These are phyloP conservation scores for Backusella macrospora DNA, from an alignment of 192 early-diverging fungal species.

Conservation along the genomic window DNA sequence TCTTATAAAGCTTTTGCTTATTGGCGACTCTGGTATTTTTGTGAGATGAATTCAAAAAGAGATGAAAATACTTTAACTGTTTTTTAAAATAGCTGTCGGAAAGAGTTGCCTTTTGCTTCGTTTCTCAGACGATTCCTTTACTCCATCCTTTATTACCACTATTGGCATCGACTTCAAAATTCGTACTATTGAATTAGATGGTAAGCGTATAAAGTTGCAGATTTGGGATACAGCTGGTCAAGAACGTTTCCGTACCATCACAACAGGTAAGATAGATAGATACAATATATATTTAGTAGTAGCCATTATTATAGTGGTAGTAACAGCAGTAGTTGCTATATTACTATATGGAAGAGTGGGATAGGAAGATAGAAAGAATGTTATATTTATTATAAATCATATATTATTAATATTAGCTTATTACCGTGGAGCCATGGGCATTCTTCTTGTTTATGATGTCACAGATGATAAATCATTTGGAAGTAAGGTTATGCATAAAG, in stretches of 20 bases:
- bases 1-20: conserved; percentile 97
- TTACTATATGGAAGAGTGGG: neutral
- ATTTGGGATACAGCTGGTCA: conserved; percentile 99
- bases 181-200: conserved; percentile 97
- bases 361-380: too few relatives aligned
- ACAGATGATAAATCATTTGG: conserved; percentile 99
- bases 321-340: too few relatives aligned
- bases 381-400: neutral
- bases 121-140: conserved; percentile 99
- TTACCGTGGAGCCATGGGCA: conserved; percentile 99
- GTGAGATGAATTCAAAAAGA: neutral
- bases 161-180: conserved; percentile 99
- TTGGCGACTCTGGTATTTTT: conserved; percentile 91
- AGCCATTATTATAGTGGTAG: neutral
- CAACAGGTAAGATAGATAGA: conserved; percentile 68
- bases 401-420: conserved; percentile 65
- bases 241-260: conserved; percentile 99
- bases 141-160: conserved; percentile 99
- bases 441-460: conserved; percentile 96
- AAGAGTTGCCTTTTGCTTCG: conserved; percentile 96
- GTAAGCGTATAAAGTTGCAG: conserved; percentile 98
- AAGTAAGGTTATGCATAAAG: conserved; percentile 58
- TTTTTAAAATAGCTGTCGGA: conserved; percentile 74
- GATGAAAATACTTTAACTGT: neutral
- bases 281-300: neutral